Evolutionary conservation across 441 rosid genomes (phyloP), one percentile per base, ranked within the genome.

Genomic region (Erodium moschatum): DNA sequence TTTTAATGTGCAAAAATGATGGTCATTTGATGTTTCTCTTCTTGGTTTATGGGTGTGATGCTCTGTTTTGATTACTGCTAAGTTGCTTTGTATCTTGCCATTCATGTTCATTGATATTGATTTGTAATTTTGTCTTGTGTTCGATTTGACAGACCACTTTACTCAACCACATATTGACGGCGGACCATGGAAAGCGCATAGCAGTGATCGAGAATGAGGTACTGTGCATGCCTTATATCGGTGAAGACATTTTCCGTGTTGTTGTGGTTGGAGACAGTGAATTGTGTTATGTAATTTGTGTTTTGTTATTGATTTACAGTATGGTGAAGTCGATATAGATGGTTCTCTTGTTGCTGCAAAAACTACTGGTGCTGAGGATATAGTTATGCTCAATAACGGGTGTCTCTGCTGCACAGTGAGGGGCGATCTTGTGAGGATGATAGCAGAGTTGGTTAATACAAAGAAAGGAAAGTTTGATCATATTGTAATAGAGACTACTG

Each of bases 201-300:
- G 97, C 98, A 11, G 97, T 94, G 5, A 94, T 94, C 64, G 97
- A 94, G 89, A 94, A 94, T 67, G 97, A 91, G 97, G 97, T 87
- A 66, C 16, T 62, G 9, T 11, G 6, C 11, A 46, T 46, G 13
- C 29, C 66, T 61, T 24, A 24, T 2, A 48, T 52, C 11, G 5
- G 3, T 46, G 54, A 46, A 11, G 54, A 46, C 16, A 12, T 46
- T 46, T 46, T 46, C 54, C 11, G 54, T 46, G 54, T 2, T 11
- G n/a, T 12, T 1, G 15, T 46, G 16, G 15, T 46, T 13, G 15
- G 15, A 46, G 15, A 46, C 54, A 10, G 15, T n/a, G 21, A 7
- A 13, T n/a, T 21, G 46, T 38, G 24, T 9, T 9, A 9, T n/a
- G 1, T 61, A 19, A 18, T 65, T n/a, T 31, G 4, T 13, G 4